These are phyloP conservation scores for Zygotorulaspora mrakii DNA, from an alignment of 1,139 yeast genomes.

Conservation along the genomic window DNA sequence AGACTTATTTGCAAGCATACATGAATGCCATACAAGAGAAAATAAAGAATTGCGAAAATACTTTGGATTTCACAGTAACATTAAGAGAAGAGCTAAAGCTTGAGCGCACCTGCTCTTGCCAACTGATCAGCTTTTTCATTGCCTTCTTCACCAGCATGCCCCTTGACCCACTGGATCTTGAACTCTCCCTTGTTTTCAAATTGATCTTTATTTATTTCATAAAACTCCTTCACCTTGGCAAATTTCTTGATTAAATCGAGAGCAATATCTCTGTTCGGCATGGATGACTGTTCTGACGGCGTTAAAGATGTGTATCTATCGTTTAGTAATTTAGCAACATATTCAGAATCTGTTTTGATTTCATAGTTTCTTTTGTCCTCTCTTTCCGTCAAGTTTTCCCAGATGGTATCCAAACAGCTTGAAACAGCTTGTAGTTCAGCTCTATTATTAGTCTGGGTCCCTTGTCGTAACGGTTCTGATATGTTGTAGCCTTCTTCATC, in stretches of 20 bases:
- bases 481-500: slow-evolving; percentile 50
- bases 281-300: slow-evolving; percentile 27
- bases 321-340: slow-evolving; percentile 48
- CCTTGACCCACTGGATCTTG: slow-evolving; percentile 57
- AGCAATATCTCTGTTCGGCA: slow-evolving; percentile 32
- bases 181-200: slow-evolving; percentile 37
- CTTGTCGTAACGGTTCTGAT: slow-evolving; percentile 46
- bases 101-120: slow-evolving; percentile 63
- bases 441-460: slow-evolving; percentile 68
- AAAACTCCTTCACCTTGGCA: slow-evolving; percentile 32
- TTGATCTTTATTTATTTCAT: slow-evolving; percentile 26
- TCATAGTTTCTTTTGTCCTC: slow-evolving; percentile 37
- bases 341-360: slow-evolving; percentile 56
- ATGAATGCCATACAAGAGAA: too few relatives aligned
- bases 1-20: too few relatives aligned
- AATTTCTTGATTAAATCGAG: slow-evolving; percentile 28
- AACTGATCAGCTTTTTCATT: slow-evolving; percentile 74
- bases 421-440: slow-evolving; percentile 72
- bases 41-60: too few relatives aligned
- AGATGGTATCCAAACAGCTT: slow-evolving; percentile 49
- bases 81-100: slow-evolving; percentile 4
- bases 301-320: slow-evolving; percentile 47
- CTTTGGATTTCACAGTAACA: neutral
- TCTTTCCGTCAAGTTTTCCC: slow-evolving; percentile 35
- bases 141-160: slow-evolving; percentile 67